Evolutionary conservation across 1,284 basidiomycete species (phyloP), one percentile per base, ranked within the genome.

Genomic region (Flammula alnicola): DNA sequence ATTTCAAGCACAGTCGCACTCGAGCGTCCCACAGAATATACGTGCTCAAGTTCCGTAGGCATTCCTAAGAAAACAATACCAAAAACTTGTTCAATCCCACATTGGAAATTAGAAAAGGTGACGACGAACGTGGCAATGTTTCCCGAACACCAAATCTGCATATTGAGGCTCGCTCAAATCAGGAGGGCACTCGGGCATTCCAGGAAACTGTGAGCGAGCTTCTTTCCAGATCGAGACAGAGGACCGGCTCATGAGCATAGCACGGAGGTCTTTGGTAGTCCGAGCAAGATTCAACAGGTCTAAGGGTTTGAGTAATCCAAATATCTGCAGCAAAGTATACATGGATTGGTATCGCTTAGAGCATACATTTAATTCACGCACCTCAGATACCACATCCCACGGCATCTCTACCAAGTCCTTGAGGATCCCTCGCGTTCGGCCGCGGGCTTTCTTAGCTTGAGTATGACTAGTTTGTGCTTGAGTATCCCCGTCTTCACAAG

Each of bases 111-210:
- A 5, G 11, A 27, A 40, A 40, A 35, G 11, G 3, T 17, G n/a
- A n/a, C 27, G 8, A 26, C 38, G 11, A 31, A 68, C 65, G 29
- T 63, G 59, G 39, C 67, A 69, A 22, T 57, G 51, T 7, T 48
- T 41, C n/a, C 54, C 56, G 36, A 63, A 68, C 14, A 62, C 42
- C 4, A 69, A 54, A 41, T 61, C 54, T 5, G 62, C 61, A 44
- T 62, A 68, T 39, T 57, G 57, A 5, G 64, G 63, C 42, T 67
- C 66, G 17, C 47, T 60, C 44, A 69, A 32, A 27, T 62, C 61
- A 1, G 41, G 30, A 2, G 65, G 65, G 42, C 59, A 62, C 5
- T 55, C 56, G 66, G 73, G 44, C 70, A 74, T 19, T 51, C 46
- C 23, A 67, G 70, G n/a, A 75, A 51, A 10, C 50, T 62, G 19